Base-by-base conservation (phyloP, 306 rosid genomes). In the Oemleria cerasiformis region DNA sequence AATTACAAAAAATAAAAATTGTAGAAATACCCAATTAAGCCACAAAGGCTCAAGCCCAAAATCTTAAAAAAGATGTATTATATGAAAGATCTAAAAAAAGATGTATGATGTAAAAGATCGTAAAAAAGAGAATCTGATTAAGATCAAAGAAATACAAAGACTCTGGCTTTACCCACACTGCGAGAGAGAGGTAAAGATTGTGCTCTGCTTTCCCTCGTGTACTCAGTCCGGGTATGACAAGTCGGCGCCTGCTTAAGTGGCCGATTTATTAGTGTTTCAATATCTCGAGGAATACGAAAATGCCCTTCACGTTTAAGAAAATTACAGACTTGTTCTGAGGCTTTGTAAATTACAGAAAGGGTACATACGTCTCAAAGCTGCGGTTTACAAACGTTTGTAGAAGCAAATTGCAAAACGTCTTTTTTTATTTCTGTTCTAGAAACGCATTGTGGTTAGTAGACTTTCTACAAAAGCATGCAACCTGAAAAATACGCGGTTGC, bases 111-210 rank as follows among this genome's bases (percentile, higher is more conserved):
- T 0, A 25, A 25, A 66, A 16, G 44, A 3, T 17, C 9, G 23
- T 19, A 16, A 5, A 7, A 23, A 9, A 55, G 25, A 51, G 49
- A 74, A 64, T 61, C 6, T 7, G 3, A 63, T 30, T 54, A 68
- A 78, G 38, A 50, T 7, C 13, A 67, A 7, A 30, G 4, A 21
- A 15, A 3, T 53, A 41, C 15, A 6, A 56, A 53, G 63, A 14
- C 36, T 59, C 38, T 34, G 19, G 25, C 63, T 30, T 74, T 47
- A 70, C 79, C 56, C 15, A 79, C 82, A 64, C 65, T 53, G 63
- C 55, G 76, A 54, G 40, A 71, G 41, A 48, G 80, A 5, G 36
- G 17, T 43, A 19, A n/a, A 55, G 38, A 44, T 13, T 10, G 8
- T 34, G 42, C 12, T 3, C 17, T 48, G 17, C 63, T 57, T 59